Base-by-base conservation (phyloP, 2,329 filamentous ascomycete genomes). In the Domatiomyces globalis region DNA sequence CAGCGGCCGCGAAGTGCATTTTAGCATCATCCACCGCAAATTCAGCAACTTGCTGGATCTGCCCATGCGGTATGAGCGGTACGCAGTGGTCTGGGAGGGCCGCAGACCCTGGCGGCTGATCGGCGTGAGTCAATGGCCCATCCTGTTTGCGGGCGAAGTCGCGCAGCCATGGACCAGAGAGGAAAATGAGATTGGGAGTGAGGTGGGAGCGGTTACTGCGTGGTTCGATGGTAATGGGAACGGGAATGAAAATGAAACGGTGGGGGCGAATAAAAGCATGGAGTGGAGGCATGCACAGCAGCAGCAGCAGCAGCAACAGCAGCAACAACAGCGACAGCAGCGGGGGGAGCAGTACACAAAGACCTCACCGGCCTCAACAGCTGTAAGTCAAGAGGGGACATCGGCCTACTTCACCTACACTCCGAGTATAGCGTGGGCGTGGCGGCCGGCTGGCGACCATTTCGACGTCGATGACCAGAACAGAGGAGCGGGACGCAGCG, bases 361-460 rank as follows among this genome's bases (percentile, higher is more conserved):
- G 2, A 2, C 12, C 4, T 39, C 33, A 39, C 15, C 22, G 22
- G 6, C 22, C 33, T 39, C 33, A 39, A 15, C 33, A 5, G 33
- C 33, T 15, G 12, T 15, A 15, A 7, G 45, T 42, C 54, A 19
- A 51, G 48, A 54, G 48, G 46, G 60, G 57, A 51, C 49, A 22
- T 63, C 61, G 57, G 65, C 63, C 1, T 62, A 63, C 19, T 67
- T 69, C 51, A 68, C 67, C 1, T 69, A 69, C 50, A 68, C 67
- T 7, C 66, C 67, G 3, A 66, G 65, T 46, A 64, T 69, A 19
- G 63, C 65, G 1, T 69, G 65, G 56, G 64, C 65, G 8, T 67
- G 65, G 65, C 49, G 46, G 27, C 48, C 50, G 20, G 49, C 53
- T 33, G 49, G 50, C 12, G 46, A 46, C 5, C 39, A 27, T 12